A percentile compares a stretch with the other conserved stretches of the same genome.
Conservation (phyloP, 1,284 basidiomycete genomes). For the Cutaneotrichosporon sp. region DNA sequence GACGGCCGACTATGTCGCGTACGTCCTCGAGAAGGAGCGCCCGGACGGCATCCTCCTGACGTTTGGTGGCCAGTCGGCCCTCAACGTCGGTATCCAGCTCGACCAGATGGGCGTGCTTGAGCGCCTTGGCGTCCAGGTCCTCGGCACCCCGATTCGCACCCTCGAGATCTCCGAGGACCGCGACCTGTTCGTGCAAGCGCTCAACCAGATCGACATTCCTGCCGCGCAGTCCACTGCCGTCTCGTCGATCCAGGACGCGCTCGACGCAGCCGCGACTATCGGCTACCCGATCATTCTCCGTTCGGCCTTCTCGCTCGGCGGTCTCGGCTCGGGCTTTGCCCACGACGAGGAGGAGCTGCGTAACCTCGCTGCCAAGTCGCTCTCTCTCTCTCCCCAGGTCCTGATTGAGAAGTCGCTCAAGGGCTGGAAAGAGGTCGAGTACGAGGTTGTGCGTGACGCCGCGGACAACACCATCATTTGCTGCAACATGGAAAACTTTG, state of each 20-base stretch:
- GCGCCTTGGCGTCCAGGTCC: conserved; percentile 85
- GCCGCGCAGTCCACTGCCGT: conserved; percentile 96
- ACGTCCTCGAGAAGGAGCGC: conserved; percentile 95
- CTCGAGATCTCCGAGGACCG: conserved; percentile 96
- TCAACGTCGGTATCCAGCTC: conserved; percentile 96
- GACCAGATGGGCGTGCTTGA: conserved; percentile 98
- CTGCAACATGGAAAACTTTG: conserved; percentile 99
- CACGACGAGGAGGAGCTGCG: conserved; percentile 91
- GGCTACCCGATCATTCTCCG: conserved; percentile 98
- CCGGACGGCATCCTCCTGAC: conserved; percentile 97
- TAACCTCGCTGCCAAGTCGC: conserved; percentile 85
- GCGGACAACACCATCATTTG: conserved; percentile 92
- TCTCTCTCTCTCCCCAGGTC: conserved; percentile 90
- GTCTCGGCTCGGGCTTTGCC: conserved; percentile 97
- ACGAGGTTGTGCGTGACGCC: conserved; percentile 98
- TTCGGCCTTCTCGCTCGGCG: conserved; percentile 96
- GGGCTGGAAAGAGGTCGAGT: conserved; percentile 99
- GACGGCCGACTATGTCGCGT: conserved; percentile 95
- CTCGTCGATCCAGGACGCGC: conserved; percentile 86
- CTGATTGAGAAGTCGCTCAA: conserved; percentile 98
- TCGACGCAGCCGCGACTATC: conserved; percentile 83
- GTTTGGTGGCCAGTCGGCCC: conserved; percentile 95
- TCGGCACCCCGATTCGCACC: conserved; percentile 92
- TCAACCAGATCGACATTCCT: conserved; percentile 98
- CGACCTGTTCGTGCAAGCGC: conserved; percentile 91